These are phyloP conservation scores for Colletotrichum tanaceti DNA, from an alignment of 2,329 filamentous ascomycete species.

Conservation along the genomic window DNA sequence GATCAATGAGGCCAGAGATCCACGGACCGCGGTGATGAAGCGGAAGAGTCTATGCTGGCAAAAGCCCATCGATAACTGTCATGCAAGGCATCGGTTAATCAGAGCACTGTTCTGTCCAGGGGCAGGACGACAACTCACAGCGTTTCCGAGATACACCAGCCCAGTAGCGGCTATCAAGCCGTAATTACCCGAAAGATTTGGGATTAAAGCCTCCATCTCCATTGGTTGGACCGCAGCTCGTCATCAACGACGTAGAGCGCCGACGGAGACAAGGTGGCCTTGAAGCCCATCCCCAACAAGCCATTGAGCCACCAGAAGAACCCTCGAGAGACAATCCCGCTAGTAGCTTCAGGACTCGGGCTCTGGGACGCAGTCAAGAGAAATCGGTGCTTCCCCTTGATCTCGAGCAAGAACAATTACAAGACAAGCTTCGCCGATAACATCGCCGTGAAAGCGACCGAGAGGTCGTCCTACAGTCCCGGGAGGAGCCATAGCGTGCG, in stretches of 20 bases:
- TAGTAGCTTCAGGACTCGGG: conserved; percentile 25
- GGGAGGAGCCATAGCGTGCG: conserved; percentile 50
- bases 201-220: conserved; percentile 34
- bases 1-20: conserved; percentile 25
- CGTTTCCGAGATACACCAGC: conserved; percentile 48
- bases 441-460: conserved; percentile 44
- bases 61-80: conserved; percentile 45
- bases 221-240: conserved; percentile 47
- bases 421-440: conserved; percentile 44
- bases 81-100: no score
- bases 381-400: conserved; percentile 22
- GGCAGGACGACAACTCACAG: conserved; percentile 42
- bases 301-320: conserved; percentile 51
- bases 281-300: conserved; percentile 44
- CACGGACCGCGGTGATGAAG: conserved; percentile 35
- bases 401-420: conserved; percentile 47
- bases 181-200: conserved; percentile 47
- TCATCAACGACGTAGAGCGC: conserved; percentile 44
- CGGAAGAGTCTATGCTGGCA: conserved; percentile 50
- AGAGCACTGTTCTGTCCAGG: neutral
- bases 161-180: conserved; percentile 49
- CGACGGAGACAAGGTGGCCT: conserved; percentile 12
- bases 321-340: conserved; percentile 47
- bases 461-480: conserved; percentile 43
- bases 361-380: neutral